phyloP scores from a whole-genome alignment of 2,329 filamentous ascomycete genomes.

The Coniochaeta hoffmannii region DNA sequence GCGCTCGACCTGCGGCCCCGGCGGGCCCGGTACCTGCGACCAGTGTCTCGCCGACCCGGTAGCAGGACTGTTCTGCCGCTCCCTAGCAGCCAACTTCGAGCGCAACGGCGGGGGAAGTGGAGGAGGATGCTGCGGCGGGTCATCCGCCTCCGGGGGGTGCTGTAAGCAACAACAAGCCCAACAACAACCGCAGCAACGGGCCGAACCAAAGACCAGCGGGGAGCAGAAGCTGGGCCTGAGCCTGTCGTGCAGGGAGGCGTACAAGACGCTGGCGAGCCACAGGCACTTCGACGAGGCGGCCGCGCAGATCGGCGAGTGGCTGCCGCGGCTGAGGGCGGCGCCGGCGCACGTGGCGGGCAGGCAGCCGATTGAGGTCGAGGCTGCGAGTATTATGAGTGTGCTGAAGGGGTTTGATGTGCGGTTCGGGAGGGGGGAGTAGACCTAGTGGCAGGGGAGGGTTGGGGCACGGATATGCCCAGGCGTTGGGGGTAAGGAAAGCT shows the following conservation, averaged over 20 bases:
- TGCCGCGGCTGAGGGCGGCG: conserved; percentile 62
- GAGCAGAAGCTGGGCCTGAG: conserved; percentile 39
- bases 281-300: conserved; percentile 67
- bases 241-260: conserved; percentile 68
- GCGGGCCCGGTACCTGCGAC: conserved; percentile 70
- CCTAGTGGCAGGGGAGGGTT: too few species aligned
- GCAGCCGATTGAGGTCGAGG: conserved; percentile 67
- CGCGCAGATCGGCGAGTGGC: conserved; percentile 68
- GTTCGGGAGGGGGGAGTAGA: conserved; percentile 45
- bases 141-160: conserved; percentile 49
- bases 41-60: conserved; percentile 73
- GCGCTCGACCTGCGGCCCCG: conserved; percentile 41
- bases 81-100: conserved; percentile 60
- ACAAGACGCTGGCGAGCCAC: conserved; percentile 71
- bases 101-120: conserved; percentile 19
- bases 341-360: conserved; percentile 28
- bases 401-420: conserved; percentile 72
- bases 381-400: conserved; percentile 80
- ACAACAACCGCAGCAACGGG: conserved; percentile 11
- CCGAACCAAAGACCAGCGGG: too few species aligned
- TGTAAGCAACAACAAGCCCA: conserved; percentile 42
- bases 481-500: too few species aligned
- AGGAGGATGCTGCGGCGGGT: conserved; percentile 50
- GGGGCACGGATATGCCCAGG: too few species aligned
- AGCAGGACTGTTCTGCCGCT: conserved; percentile 76